Evolutionary conservation across 768 basidiomycete species (phyloP).

Genomic region (Boletus insuetus): DNA sequence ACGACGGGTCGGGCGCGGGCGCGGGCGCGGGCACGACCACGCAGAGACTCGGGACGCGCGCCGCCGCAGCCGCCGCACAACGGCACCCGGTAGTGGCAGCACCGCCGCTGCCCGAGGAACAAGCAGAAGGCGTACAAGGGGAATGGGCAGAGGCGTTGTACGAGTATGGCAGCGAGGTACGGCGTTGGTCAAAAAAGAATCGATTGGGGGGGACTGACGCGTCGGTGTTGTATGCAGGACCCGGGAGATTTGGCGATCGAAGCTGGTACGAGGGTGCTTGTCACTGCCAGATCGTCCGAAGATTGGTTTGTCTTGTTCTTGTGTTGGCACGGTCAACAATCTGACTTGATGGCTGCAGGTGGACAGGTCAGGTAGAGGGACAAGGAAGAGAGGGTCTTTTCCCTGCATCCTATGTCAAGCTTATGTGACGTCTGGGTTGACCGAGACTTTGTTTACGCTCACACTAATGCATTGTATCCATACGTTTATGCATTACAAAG

Average conservation of each 20-base stretch:
- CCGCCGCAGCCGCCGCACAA: no score
- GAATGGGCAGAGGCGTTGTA: constrained; percentile 81
- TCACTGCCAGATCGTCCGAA: constrained; percentile 64
- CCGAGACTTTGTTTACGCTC: no score
- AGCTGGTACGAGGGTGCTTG: constrained; percentile 55
- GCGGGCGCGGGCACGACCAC: not conserved
- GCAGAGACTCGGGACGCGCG: not conserved
- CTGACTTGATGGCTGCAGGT: constrained; percentile 42
- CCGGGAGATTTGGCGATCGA: constrained; percentile 61
- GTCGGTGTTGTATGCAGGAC: constrained; percentile 44
- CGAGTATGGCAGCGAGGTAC: constrained; percentile 65
- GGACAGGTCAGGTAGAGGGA: constrained; percentile 63
- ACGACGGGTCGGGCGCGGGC: not conserved
- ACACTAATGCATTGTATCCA: constrained; percentile 1
- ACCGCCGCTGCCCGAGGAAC: constrained; percentile 22
- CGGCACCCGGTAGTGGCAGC: not conserved
- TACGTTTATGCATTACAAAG: constrained; percentile 6
- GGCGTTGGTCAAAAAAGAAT: not conserved
- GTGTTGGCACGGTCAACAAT: not conserved
- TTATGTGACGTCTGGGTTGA: constrained; percentile 36
- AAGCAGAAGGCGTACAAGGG: constrained; percentile 39
- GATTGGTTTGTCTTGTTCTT: constrained; percentile 57
- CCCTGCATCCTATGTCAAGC: constrained; percentile 67
- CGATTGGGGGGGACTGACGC: not conserved
- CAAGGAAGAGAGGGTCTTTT: constrained; percentile 58